Evolutionary conservation across 306 rosid species (phyloP).

Genomic region (Castanea crenata): DNA sequence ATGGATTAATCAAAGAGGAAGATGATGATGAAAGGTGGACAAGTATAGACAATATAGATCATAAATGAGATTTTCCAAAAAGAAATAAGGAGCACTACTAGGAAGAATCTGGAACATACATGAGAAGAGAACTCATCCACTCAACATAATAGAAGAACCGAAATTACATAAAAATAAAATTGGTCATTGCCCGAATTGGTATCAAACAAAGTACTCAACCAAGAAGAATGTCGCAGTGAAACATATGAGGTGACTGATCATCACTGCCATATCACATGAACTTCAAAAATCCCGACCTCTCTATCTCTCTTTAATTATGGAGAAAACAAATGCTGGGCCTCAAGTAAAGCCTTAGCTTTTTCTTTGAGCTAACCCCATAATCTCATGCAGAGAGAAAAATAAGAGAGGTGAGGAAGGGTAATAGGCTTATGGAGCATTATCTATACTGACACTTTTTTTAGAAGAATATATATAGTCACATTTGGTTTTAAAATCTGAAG

Average conservation of each 20-base stretch:
- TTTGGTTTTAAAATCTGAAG: slow-evolving; percentile 2
- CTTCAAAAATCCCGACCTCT: background rate
- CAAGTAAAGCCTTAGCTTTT: slow-evolving; percentile 29
- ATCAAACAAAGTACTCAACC: background rate
- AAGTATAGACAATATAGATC: no score
- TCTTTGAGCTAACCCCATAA: slow-evolving; percentile 16
- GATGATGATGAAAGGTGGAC: no score
- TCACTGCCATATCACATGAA: slow-evolving; percentile 31
- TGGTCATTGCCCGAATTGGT: background rate
- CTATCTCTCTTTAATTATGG: background rate
- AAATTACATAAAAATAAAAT: no score
- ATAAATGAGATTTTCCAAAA: background rate
- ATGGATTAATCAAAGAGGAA: background rate
- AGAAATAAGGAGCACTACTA: background rate
- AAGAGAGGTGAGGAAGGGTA: slow-evolving; percentile 19
- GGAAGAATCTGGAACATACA: background rate
- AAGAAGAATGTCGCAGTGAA: background rate
- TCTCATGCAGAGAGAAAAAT: slow-evolving; percentile 26
- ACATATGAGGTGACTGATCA: slow-evolving; percentile 16
- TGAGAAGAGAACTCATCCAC: no score
- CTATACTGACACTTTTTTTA: no score
- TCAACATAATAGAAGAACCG: no score
- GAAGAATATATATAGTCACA: background rate
- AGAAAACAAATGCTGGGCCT: slow-evolving; percentile 19
- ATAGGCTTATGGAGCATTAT: slow-evolving; percentile 3